Percentiles rank a stretch among this genome's conserved stretches.
phyloP scores from a whole-genome alignment of 108 stramenopile species.

The Cyclotella cryptica region DNA sequence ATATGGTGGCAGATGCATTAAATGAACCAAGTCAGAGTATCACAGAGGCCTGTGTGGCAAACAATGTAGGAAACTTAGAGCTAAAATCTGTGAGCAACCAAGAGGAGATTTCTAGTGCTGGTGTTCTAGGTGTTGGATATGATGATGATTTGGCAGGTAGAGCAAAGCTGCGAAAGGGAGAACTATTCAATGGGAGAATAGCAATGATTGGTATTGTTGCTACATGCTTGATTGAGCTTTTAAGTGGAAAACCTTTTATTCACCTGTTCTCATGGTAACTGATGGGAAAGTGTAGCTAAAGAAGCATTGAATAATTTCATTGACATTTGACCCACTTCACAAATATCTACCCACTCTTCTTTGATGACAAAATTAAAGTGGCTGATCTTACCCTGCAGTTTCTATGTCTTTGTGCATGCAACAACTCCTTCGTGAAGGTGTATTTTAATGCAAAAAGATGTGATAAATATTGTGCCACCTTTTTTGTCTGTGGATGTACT shows the following conservation, averaged over 20 bases:
- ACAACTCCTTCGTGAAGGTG: too few species aligned
- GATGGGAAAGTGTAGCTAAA: background rate
- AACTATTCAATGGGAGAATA: constrained; percentile 63
- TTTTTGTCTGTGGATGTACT: too few species aligned
- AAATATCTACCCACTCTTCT: too few species aligned
- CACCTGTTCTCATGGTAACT: constrained; percentile 32
- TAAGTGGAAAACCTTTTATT: constrained; percentile 47
- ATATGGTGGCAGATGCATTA: constrained; percentile 92
- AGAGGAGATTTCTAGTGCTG: constrained; percentile 65
- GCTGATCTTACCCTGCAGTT: too few species aligned
- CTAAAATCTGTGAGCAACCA: constrained; percentile 63
- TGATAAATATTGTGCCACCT: too few species aligned
- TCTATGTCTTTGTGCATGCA: too few species aligned
- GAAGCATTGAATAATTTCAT: too few species aligned
- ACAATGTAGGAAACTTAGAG: constrained; percentile 80
- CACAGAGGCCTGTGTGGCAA: constrained; percentile 89
- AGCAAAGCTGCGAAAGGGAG: constrained; percentile 45
- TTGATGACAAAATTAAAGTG: too few species aligned
- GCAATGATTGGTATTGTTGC: constrained; percentile 68
- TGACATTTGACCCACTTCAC: too few species aligned
- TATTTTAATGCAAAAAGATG: too few species aligned
- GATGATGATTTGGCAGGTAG: constrained; percentile 53
- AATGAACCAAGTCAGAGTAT: constrained; percentile 77
- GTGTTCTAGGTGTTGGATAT: constrained; percentile 81
- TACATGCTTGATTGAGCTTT: constrained; percentile 55